Base-by-base conservation (phyloP, 768 basidiomycete species). In the Russula ochroleuca region DNA sequence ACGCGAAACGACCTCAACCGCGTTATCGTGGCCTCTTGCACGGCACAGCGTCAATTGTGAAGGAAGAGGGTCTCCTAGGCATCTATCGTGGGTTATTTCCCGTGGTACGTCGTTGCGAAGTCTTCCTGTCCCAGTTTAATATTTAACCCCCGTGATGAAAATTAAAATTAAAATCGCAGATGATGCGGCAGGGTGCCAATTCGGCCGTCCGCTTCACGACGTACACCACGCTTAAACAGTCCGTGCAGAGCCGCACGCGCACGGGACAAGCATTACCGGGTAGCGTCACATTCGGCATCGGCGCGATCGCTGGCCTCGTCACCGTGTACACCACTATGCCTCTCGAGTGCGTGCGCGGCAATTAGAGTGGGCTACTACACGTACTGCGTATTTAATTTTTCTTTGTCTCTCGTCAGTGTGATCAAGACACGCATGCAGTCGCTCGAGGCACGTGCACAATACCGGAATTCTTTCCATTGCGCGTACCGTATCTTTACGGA, bases 361-460 rank as follows among this genome's bases (percentile, higher is more conserved):
- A 48, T 43, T 10, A 19, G 40, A 40, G 11, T 11, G 25, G 19
- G 19, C 28, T 31, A 33, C 28, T 33, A 60, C n/a, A n/a, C n/a
- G n/a, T n/a, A 10, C 14, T 17, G 14, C 37, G 25, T 21, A 38
- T 35, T 28, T 23, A 35, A 3, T 17, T 47, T 25, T 17, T 38
- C 5, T 40, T 62, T 64, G 50, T 37, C 15, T 37, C 15, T 68
- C 9, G 19, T n/a, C 56, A 96, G 94, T 71, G 94, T 98, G 35
- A 85, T 98, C 75, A 99, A 98, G 77, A 98, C 97, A 13, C 85
- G 96, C 28, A 99, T 98, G 97, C 97, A 99, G 75, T 87, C 92
- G 6, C 80, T 99, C 11, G 82, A 84, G 61, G 97, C 96, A 0
- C 80, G 83, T 11, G 75, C 79, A 25, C 87, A 94, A 64, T 99